Evolutionary conservation across 1,284 basidiomycete genomes (phyloP).

Genomic region (Apiotrichum gamsii): DNA sequence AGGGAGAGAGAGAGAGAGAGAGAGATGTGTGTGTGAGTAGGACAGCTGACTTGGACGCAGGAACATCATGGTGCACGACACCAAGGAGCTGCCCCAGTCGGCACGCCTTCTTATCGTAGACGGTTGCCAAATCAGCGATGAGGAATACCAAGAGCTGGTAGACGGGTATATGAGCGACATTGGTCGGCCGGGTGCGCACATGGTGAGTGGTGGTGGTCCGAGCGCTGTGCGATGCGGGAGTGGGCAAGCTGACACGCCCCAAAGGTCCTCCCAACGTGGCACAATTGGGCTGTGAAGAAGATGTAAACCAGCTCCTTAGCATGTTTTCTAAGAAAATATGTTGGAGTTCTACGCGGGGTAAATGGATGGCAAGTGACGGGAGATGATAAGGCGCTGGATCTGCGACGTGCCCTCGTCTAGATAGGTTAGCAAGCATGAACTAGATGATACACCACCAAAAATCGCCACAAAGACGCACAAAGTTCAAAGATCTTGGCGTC

Average conservation of each 20-base stretch:
- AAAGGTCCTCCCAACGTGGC: conserved; percentile 2
- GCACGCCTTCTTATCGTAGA: conserved; percentile 1
- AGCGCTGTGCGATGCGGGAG: neutral
- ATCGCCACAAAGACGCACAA: conserved; percentile 25
- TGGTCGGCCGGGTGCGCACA: neutral
- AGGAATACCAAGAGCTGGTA: neutral
- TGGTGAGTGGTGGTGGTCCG: neutral
- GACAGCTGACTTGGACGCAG: neutral
- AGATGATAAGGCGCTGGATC: conserved; percentile 48
- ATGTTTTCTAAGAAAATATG: neutral
- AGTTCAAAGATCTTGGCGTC: conserved; percentile 51
- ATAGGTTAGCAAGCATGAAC: neutral
- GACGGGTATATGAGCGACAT: conserved; percentile 1
- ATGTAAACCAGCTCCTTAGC: neutral
- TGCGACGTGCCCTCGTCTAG: conserved; percentile 47
- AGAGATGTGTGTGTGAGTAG: no score
- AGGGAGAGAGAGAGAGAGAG: no score
- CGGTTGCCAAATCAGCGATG: neutral
- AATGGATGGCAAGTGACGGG: conserved; percentile 37
- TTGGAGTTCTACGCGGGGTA: conserved; percentile 35
- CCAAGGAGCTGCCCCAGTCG: neutral
- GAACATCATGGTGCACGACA: conserved; percentile 1
- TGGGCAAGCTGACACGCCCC: neutral
- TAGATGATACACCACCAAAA: no score
- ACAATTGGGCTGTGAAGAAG: conserved; percentile 5